Base-by-base conservation (phyloP, 2,329 filamentous ascomycete species). In the Lasiodiplodia citricola region DNA sequence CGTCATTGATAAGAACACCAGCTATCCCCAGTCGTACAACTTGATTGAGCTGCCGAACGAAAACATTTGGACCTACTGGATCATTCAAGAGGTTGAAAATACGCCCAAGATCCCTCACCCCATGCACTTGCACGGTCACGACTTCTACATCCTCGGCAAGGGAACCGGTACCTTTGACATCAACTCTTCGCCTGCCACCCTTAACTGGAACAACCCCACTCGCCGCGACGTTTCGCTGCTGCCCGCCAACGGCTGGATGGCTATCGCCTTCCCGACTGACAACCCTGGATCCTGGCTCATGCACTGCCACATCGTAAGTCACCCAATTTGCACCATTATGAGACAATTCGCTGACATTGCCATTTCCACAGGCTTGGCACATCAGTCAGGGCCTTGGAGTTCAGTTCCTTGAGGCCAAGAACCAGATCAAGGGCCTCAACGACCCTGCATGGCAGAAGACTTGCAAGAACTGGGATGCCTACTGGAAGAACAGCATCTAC, bases 361-460 rank as follows among this genome's bases (percentile, higher is more conserved):
- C 4, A 31, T 50, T 62, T 25, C 10, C 11, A 13, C 37, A 65
- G 28, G 51, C 87, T 72, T 88, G 86, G 87, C 88, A 90, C 73
- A 84, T 89, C 23, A 83, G 83, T 74, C 86, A 87, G 80, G 88
- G 87, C 37, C 79, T 90, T 23, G 82, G 80, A 2, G 78, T 86
- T 18, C 83, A 87, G 72, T 86, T 87, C 72, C 70, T 87, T 1
- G 86, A 84, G 73, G 70, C 74, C 31, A 79, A 82, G 67, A 73
- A 74, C 25, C 69, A 76, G 60, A 79, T 82, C 63, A 66, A 50
- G 0, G 44, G 44, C 10, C 67, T 75, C n/a, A 77, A 77, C 3
- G 72, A 73, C 28, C 56, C 68, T 23, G 70, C 67, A 3, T 72
- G 72, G 23, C 72, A 78, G 64, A 72, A 75, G 14, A 75, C 74